phyloP scores from a whole-genome alignment of 2,329 filamentous ascomycete genomes.

The Emericellopsis atlantica region DNA sequence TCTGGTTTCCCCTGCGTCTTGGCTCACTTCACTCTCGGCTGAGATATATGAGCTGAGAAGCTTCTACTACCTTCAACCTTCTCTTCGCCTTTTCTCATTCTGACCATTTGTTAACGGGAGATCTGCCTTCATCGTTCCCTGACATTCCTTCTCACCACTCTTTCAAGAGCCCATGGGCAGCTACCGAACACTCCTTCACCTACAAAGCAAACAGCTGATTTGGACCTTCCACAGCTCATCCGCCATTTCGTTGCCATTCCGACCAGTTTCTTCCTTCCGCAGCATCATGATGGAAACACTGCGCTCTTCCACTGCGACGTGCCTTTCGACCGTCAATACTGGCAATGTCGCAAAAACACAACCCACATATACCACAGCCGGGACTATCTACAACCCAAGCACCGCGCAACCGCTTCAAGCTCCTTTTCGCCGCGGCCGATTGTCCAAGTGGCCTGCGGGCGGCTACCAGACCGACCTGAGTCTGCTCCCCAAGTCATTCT shows the following conservation, averaged over 20 bases:
- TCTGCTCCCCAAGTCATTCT: slow-evolving; percentile 21
- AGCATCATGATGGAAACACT: neutral
- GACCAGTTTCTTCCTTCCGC: slow-evolving; percentile 2
- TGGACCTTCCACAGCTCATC: slow-evolving; percentile 15
- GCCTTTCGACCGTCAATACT: no score
- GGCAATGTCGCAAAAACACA: neutral
- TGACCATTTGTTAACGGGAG: no score
- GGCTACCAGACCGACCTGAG: slow-evolving; percentile 16
- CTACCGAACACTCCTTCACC: no score
- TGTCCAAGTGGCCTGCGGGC: slow-evolving; percentile 24
- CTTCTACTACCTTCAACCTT: no score
- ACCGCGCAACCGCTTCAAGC: slow-evolving; percentile 33
- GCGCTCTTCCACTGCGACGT: neutral
- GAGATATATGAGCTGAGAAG: no score
- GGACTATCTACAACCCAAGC: slow-evolving; percentile 39
- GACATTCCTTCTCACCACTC: no score
- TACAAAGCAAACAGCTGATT: slow-evolving; percentile 9
- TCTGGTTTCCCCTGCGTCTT: no score
- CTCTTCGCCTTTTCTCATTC: no score
- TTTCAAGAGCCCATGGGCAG: no score
- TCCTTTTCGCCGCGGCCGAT: slow-evolving; percentile 35
- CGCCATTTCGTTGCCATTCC: slow-evolving; percentile 6
- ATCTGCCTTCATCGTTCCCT: no score
- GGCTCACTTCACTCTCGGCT: no score
- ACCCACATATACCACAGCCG: slow-evolving; percentile 40